Conservation (phyloP, 169 alveolate genomes). For the Plasmodium reichenowi region DNA sequence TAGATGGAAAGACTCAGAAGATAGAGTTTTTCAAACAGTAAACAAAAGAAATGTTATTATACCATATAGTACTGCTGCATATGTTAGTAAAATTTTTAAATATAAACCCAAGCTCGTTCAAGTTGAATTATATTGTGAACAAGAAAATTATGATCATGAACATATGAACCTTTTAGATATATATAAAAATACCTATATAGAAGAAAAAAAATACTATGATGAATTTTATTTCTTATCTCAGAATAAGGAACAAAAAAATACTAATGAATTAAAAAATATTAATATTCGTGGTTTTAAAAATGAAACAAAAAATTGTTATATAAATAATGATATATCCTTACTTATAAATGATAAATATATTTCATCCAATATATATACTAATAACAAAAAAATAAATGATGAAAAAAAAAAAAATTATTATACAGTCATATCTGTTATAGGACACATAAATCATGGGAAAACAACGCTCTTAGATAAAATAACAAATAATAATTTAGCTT, state of each 20-base stretch:
- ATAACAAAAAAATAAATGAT: slow-evolving; percentile 6
- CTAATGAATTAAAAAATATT: neutral
- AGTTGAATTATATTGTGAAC: slow-evolving; percentile 84
- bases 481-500: slow-evolving; percentile 58
- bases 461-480: slow-evolving; percentile 85
- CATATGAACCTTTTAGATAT: slow-evolving; percentile 24
- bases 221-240: slow-evolving; percentile 6
- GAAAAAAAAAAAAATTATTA: slow-evolving; percentile 46
- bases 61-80: slow-evolving; percentile 85
- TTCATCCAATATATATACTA: neutral
- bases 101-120: slow-evolving; percentile 82
- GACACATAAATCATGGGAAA: slow-evolving; percentile 90
- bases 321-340: neutral
- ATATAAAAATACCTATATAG: slow-evolving; percentile 29
- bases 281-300: neutral
- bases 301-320: neutral
- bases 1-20: slow-evolving; percentile 84
- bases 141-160: slow-evolving; percentile 60
- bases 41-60: slow-evolving; percentile 84
- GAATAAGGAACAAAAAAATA: neutral
- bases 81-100: slow-evolving; percentile 81
- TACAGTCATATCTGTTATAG: slow-evolving; percentile 88
- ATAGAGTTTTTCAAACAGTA: slow-evolving; percentile 81
- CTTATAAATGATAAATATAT: neutral
- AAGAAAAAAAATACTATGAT: slow-evolving; percentile 17